Percentiles rank a stretch among this genome's conserved stretches.
Evolutionary conservation across 441 rosid species (phyloP).

Genomic region (Rhodomyrtus psidioides): DNA sequence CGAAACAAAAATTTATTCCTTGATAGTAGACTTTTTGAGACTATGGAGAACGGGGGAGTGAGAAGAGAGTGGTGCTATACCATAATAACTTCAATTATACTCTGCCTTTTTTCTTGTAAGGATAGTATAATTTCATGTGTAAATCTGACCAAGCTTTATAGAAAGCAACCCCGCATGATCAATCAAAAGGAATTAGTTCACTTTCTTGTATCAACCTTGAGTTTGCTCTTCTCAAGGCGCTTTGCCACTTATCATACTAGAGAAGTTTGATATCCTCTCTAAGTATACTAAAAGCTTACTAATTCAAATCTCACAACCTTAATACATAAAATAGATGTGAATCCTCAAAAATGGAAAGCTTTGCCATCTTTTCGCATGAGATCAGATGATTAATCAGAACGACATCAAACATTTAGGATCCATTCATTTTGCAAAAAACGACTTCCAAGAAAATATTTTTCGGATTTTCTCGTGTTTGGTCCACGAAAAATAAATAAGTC

Average conservation of each 20-base stretch:
- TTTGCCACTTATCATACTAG: not conserved
- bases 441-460: too few species aligned
- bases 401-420: not conserved
- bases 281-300: not conserved
- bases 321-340: not conserved
- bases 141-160: not conserved
- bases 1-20: too few species aligned
- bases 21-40: too few species aligned
- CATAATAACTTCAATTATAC: not conserved
- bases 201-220: not conserved
- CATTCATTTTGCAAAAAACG: too few species aligned
- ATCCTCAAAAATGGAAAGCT: not conserved
- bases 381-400: not conserved
- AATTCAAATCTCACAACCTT: not conserved
- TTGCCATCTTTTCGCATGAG: not conserved
- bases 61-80: not conserved
- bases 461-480: too few species aligned
- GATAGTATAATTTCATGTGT: not conserved
- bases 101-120: not conserved
- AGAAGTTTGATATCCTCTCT: not conserved
- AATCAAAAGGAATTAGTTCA: not conserved
- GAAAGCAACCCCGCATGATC: not conserved
- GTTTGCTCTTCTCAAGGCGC: not conserved
- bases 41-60: not conserved
- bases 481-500: too few species aligned